These are phyloP conservation scores for Erodium chrysanthum DNA, from an alignment of 441 rosid genomes.

Conservation along the genomic window DNA sequence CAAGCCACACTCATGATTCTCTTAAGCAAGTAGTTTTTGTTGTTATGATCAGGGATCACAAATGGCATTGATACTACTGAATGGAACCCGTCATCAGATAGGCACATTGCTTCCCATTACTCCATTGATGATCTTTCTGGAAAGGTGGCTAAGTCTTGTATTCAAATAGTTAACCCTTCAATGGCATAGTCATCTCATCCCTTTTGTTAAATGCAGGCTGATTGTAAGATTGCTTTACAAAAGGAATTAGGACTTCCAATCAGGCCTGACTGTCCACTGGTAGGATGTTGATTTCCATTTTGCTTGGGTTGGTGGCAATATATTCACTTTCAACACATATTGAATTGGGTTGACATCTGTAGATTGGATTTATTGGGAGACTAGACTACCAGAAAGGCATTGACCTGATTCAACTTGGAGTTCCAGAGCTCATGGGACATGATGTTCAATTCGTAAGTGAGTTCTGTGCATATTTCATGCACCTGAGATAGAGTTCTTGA, in stretches of 20 bases:
- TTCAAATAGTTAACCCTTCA: not conserved
- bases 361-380: conserved; percentile 96
- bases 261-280: conserved; percentile 76
- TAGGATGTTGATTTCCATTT: conserved; percentile 20
- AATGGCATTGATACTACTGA: conserved; percentile 75
- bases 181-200: conserved; percentile 14
- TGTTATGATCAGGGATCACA: conserved; percentile 51
- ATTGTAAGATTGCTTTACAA: conserved; percentile 78
- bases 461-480: conserved; percentile 16
- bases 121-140: conserved; percentile 60
- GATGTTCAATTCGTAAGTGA: conserved; percentile 86
- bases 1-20: not conserved
- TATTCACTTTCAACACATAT: conserved; percentile 8
- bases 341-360: conserved; percentile 22
- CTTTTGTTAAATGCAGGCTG: conserved; percentile 35
- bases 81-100: conserved; percentile 77
- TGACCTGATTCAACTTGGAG: conserved; percentile 57
- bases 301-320: conserved; percentile 6
- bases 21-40: not conserved
- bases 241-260: conserved; percentile 78
- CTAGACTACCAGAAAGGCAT: conserved; percentile 93
- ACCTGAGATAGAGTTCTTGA: too few relatives aligned
- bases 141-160: conserved; percentile 37
- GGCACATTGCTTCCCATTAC: conserved; percentile 53
- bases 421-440: conserved; percentile 66